A percentile compares a stretch with the other conserved stretches of the same genome.
phyloP scores from a whole-genome alignment of 108 stramenopile genomes.

The Schizochytrium sp. region DNA sequence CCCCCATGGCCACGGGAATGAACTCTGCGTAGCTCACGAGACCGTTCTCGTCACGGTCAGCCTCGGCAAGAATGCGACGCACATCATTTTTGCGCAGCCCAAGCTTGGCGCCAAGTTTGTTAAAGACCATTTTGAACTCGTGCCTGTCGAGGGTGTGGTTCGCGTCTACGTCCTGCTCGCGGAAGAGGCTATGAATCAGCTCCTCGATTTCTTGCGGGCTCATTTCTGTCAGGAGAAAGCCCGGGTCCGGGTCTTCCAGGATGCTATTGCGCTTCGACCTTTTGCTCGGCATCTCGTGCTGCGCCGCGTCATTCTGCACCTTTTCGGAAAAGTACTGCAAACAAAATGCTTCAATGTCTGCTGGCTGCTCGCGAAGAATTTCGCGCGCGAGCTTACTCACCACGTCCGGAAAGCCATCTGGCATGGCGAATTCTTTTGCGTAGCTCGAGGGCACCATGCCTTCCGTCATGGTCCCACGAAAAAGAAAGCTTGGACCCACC shows the following conservation, averaged over 20 bases:
- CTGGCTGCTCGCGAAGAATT: not conserved
- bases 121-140: constrained; percentile 12
- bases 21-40: not conserved
- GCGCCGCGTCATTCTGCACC: not conserved
- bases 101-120: not conserved
- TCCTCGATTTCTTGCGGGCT: constrained; percentile 1
- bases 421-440: not conserved
- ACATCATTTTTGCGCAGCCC: constrained; percentile 6
- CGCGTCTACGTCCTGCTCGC: not conserved
- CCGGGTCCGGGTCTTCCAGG: not conserved
- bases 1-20: not conserved
- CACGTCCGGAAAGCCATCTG: not conserved
- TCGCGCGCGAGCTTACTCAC: not conserved
- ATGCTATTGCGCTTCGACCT: not conserved
- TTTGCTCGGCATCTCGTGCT: not conserved
- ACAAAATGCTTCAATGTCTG: not conserved
- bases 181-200: not conserved
- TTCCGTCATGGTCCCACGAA: not conserved
- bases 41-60: constrained; percentile 1
- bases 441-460: not conserved
- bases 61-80: constrained; percentile 3
- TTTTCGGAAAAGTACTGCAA: not conserved
- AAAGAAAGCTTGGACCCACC: not conserved
- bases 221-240: not conserved
- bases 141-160: not conserved